Conservation (phyloP, 208 protist genomes). For the Phytomonas sp. region DNA sequence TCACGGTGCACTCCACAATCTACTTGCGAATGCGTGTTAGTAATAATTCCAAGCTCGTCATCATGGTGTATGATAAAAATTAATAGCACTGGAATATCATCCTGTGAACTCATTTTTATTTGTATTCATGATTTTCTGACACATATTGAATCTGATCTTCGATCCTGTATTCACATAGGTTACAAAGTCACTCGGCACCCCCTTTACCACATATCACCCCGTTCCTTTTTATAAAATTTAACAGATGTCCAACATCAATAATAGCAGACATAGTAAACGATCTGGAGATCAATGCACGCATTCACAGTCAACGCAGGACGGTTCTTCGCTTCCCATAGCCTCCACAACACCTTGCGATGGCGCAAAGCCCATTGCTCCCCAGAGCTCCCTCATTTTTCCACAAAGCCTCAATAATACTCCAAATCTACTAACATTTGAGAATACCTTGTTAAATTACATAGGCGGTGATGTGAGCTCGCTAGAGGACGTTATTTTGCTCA, state of each 20-base stretch:
- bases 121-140: neutral
- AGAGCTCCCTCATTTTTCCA: neutral
- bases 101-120: neutral
- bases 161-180: neutral
- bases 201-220: neutral
- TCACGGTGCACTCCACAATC: neutral
- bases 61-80: neutral
- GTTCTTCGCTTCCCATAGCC: neutral
- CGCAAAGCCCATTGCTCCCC: neutral
- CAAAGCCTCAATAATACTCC: neutral
- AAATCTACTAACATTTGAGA: neutral
- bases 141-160: neutral
- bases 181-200: neutral
- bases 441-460: neutral
- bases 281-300: neutral
- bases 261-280: neutral
- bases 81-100: neutral
- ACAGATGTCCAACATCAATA: neutral
- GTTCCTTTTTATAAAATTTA: neutral
- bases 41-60: neutral
- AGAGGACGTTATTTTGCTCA: conserved; percentile 41
- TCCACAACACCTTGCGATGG: neutral
- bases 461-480: conserved; percentile 32
- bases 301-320: neutral
- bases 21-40: neutral